Conservation (phyloP, 163 green algal species). For the Volvox carteri region DNA sequence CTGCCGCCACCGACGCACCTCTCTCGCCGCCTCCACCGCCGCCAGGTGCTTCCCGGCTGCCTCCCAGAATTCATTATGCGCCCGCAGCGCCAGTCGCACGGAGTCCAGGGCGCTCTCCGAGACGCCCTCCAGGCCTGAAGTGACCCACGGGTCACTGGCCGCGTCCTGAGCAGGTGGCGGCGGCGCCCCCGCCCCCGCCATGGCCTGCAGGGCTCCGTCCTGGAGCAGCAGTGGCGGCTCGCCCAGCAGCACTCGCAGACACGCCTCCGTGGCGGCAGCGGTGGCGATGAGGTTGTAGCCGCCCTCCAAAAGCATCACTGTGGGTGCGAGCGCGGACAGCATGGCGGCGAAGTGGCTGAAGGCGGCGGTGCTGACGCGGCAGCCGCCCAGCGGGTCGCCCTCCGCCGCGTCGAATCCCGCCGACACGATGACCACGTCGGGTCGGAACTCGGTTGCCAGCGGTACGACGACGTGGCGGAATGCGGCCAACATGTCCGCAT, state of each 20-base stretch:
- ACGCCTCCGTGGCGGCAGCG: conserved; percentile 77
- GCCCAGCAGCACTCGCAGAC: conserved; percentile 81
- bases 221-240: conserved; percentile 60
- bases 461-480: conserved; percentile 86
- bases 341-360: conserved; percentile 84
- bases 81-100: conserved; percentile 23
- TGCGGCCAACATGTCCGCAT: conserved; percentile 91
- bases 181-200: neutral
- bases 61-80: conserved; percentile 44
- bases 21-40: conserved; percentile 73
- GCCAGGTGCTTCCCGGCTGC: conserved; percentile 83
- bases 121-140: conserved; percentile 29
- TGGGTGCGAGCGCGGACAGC: conserved; percentile 77
- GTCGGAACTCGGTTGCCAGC: conserved; percentile 85
- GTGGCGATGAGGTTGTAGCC: conserved; percentile 88
- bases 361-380: conserved; percentile 78
- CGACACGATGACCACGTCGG: conserved; percentile 92
- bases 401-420: conserved; percentile 93
- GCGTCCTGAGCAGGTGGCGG: neutral
- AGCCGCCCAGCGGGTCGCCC: conserved; percentile 86
- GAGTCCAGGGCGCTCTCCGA: conserved; percentile 44
- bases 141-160: neutral
- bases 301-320: conserved; percentile 85
- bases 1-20: neutral
- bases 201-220: neutral